Evolutionary conservation across 2,329 filamentous ascomycete species (phyloP).

Genomic region (Eutypella sp.): DNA sequence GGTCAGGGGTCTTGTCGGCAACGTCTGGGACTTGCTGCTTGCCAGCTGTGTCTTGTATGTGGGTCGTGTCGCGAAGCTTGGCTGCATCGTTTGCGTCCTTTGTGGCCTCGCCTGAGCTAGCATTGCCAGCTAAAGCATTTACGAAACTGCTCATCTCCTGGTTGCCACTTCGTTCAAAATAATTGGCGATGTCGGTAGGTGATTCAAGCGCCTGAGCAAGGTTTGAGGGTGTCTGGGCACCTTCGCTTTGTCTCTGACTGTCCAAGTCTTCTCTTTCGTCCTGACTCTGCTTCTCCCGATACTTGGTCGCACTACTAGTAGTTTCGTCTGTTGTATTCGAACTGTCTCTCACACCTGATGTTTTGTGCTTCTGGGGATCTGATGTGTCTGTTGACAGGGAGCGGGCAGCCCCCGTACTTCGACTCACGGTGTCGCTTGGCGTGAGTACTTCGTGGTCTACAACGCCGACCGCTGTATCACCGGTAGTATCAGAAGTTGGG

Average conservation of each 20-base stretch:
- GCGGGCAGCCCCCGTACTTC: constrained; percentile 13
- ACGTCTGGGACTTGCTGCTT: not conserved
- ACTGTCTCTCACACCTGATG: constrained; percentile 7
- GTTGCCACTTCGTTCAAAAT: constrained; percentile 21
- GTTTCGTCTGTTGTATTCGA: not conserved
- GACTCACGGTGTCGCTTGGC: constrained; percentile 20
- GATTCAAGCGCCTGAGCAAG: constrained; percentile 13
- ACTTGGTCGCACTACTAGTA: not conserved
- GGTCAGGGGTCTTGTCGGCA: not conserved
- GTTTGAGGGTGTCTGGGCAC: constrained; percentile 3
- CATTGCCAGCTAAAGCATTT: constrained; percentile 15
- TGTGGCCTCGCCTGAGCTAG: constrained; percentile 3
- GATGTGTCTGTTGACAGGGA: constrained; percentile 10
- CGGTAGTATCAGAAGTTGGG: constrained; percentile 14
- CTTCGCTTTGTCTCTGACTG: not conserved
- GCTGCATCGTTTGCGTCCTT: constrained; percentile 4
- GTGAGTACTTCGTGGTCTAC: constrained; percentile 18
- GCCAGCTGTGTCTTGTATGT: not conserved
- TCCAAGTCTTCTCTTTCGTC: not conserved
- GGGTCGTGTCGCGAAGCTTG: too few relatives aligned
- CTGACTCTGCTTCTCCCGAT: not conserved
- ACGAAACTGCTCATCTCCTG: constrained; percentile 26
- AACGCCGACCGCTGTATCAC: constrained; percentile 12
- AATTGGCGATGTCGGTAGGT: constrained; percentile 20
- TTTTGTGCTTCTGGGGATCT: constrained; percentile 6